Base-by-base conservation (phyloP, 306 rosid genomes). In the Hippophae gyantsensis region DNA sequence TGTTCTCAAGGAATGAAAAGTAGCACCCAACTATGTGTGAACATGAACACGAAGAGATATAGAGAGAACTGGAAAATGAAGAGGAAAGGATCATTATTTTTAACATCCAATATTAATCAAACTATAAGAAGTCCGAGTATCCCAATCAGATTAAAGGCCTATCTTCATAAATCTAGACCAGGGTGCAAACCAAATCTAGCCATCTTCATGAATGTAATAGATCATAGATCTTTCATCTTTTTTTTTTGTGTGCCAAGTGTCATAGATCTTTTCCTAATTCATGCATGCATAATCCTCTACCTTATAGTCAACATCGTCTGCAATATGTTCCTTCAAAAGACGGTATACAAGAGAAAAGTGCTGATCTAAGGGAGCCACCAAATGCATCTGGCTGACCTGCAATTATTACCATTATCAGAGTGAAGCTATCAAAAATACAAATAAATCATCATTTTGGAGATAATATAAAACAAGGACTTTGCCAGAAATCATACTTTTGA, bases 221-320 rank as follows among this genome's bases (percentile, higher is more conserved):
- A 47, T 26, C 58, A 32, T 32, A 1, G 38, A 32, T 32, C 5
- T 32, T 32, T 32, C 38, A 4, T 2, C 38, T 32, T 32, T 2
- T 32, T 32, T 4, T 32, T 32, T 4, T 32, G 3, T 32, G 3
- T 32, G 38, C 38, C 38, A 32, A 32, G 38, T 32, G 5, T 32
- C 5, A 32, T 32, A 32, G 38, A 32, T 2, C 38, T 32, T 32
- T 32, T 32, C 38, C 57, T 43, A 55, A 13, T 52, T 62, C 54
- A 57, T 66, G 57, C 58, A 72, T 41, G 51, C 73, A 47, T 71
- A 32, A 32, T 32, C 38, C 38, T 32, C 38, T 32, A 88, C 99
- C 99, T 92, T 92, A 71, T 84, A 88, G 69, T 88, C 99, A 64
- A 75, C 81, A 59, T 92, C 96, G 64, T 82, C 95, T 9, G 96